Conservation (phyloP, 164 flowering plant species). For the Cinnamomum micranthum region DNA sequence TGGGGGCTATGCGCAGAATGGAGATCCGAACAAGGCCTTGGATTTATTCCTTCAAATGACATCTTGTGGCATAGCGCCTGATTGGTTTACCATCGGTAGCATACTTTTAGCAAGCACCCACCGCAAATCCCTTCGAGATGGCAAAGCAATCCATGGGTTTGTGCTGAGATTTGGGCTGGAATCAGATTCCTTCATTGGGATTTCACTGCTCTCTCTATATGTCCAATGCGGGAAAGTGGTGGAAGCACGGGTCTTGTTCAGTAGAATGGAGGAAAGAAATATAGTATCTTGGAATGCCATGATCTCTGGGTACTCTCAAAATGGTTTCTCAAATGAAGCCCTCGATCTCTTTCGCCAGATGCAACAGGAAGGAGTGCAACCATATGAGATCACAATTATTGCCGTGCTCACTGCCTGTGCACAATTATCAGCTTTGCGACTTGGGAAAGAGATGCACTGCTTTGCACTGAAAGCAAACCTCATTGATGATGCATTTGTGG, state of each 20-base stretch:
- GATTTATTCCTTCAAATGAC: conserved; percentile 45
- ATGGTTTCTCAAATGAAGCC: conserved; percentile 38
- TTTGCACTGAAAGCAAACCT: conserved; percentile 42
- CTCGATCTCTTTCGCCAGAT: conserved; percentile 42
- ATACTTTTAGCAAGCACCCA: conserved; percentile 56
- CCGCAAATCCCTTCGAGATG: conserved; percentile 33
- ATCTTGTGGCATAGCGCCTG: conserved; percentile 39
- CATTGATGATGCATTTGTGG: conserved; percentile 35
- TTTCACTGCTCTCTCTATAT: conserved; percentile 57
- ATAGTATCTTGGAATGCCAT: conserved; percentile 63
- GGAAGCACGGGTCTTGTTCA: conserved; percentile 36
- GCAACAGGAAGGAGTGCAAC: conserved; percentile 34
- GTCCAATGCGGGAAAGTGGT: conserved; percentile 33
- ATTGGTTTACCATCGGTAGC: conserved; percentile 52
- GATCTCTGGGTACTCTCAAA: conserved; percentile 63
- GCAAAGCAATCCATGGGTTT: conserved; percentile 60
- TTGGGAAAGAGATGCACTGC: conserved; percentile 58
- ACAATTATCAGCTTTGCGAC: conserved; percentile 46
- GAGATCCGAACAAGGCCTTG: conserved; percentile 47
- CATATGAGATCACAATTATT: conserved; percentile 38
- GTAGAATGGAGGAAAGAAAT: conserved; percentile 37
- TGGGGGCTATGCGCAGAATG: conserved; percentile 58
- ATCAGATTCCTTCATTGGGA: conserved; percentile 39
- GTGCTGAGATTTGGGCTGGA: conserved; percentile 50
- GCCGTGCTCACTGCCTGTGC: conserved; percentile 53